phyloP scores from a whole-genome alignment of 345 rosid genomes.

The Microcos paniculata region DNA sequence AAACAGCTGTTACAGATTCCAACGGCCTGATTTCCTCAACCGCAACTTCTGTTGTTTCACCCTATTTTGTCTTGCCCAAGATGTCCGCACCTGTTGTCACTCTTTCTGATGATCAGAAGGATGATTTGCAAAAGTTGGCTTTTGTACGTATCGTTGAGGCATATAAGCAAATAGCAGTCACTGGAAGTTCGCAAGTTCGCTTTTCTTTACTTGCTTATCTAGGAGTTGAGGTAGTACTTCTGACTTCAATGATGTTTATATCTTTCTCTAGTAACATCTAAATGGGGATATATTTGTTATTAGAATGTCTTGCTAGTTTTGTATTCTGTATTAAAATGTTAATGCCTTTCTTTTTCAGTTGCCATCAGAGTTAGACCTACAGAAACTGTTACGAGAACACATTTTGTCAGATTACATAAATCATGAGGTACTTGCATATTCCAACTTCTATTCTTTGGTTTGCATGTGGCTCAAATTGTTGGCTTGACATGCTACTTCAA shows the following conservation, averaged over 20 bases:
- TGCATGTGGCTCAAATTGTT: slow-evolving; percentile 3
- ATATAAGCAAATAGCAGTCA: slow-evolving; percentile 67
- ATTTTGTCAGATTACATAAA: slow-evolving; percentile 75
- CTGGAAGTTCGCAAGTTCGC: slow-evolving; percentile 81
- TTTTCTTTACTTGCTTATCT: slow-evolving; percentile 80
- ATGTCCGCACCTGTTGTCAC: slow-evolving; percentile 85
- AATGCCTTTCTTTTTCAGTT: slow-evolving; percentile 44
- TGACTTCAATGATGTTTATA: slow-evolving; percentile 5
- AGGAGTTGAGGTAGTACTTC: slow-evolving; percentile 73
- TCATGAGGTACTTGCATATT: slow-evolving; percentile 58
- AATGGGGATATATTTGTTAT: not conserved
- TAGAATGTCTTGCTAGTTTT: slow-evolving; percentile 6
- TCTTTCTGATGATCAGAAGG: slow-evolving; percentile 78
- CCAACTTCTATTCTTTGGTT: slow-evolving; percentile 7
- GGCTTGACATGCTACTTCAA: not conserved
- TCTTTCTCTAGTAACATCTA: not conserved
- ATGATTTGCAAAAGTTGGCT: slow-evolving; percentile 70
- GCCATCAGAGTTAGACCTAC: slow-evolving; percentile 81
- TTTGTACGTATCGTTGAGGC: slow-evolving; percentile 75
- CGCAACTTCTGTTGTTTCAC: slow-evolving; percentile 50
- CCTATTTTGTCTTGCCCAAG: slow-evolving; percentile 68
- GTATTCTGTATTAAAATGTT: slow-evolving; percentile 20
- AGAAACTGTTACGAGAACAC: slow-evolving; percentile 79
- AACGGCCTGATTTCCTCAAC: slow-evolving; percentile 55
- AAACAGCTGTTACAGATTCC: slow-evolving; percentile 49